Conservation (phyloP, 768 basidiomycete genomes). For the Myochromella boudieri region DNA sequence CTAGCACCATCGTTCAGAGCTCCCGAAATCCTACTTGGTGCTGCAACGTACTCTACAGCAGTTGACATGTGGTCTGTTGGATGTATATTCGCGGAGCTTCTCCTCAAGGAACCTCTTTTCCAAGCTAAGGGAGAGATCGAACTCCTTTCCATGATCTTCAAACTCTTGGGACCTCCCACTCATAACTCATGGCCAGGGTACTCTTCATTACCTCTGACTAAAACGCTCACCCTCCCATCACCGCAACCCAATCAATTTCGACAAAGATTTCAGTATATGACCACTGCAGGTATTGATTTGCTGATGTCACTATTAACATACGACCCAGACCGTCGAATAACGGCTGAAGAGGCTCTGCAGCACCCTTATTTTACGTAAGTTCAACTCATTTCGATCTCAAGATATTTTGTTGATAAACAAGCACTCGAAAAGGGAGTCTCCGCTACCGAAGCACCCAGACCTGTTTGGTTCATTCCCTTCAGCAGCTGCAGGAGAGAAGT, state of each 20-base stretch:
- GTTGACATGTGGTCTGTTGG: constrained; percentile 99
- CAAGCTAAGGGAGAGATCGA: constrained; percentile 96
- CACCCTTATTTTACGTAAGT: constrained; percentile 91
- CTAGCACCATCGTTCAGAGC: constrained; percentile 51
- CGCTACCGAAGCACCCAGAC: constrained; percentile 93
- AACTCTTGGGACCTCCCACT: constrained; percentile 91
- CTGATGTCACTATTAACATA: constrained; percentile 82
- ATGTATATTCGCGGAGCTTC: constrained; percentile 96
- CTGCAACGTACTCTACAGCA: constrained; percentile 90
- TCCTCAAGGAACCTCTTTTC: constrained; percentile 94
- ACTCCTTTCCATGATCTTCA: constrained; percentile 91
- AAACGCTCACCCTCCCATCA: constrained; percentile 73
- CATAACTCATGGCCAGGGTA: constrained; percentile 86
- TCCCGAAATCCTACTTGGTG: constrained; percentile 93
- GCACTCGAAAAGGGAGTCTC: constrained; percentile 68
- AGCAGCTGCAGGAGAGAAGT: constrained; percentile 95
- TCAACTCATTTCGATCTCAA: background rate
- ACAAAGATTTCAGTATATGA: constrained; percentile 84
- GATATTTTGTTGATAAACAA: background rate
- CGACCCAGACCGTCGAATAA: constrained; percentile 83
- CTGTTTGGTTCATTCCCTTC: constrained; percentile 96
- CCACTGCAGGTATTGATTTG: constrained; percentile 81
- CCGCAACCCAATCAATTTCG: constrained; percentile 77
- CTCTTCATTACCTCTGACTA: constrained; percentile 73
- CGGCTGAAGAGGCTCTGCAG: constrained; percentile 84